Base-by-base conservation (phyloP, 768 basidiomycete genomes). In the Kwoniella heveanensis region DNA sequence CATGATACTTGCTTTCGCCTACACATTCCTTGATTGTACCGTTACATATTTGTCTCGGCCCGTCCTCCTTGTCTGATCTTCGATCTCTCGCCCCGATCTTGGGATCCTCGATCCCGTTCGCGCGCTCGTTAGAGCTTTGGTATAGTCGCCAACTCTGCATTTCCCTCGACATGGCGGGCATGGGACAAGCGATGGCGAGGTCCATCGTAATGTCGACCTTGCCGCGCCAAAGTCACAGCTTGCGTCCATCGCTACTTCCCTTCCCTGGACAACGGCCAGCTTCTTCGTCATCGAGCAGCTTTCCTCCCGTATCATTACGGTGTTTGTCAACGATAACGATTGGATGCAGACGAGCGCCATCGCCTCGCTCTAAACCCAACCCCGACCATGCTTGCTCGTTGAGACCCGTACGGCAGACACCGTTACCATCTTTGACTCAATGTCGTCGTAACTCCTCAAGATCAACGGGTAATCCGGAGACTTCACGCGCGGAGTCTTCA, bases 141-240 rank as follows among this genome's bases (percentile, higher is more conserved):
- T 32, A 32, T n/a, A n/a, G 7, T 36, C 32, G 32, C 32, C 32
- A 36, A 36, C 32, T 36, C 32, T 6, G 32, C 39, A 4, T 3
- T 3, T 19, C 17, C 15, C 19, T 44, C 39, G 39, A 44, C 39
- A 44, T 44, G 39, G 39, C 39, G 17, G 39, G 39, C 8, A 10
- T 44, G 17, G 66, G 57, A 32, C 57, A 64, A 27, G 57, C 56
- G 17, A 30, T 63, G 24, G 66, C 62, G 32, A 65, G 55, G 56
- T 64, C 62, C 9, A 30, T 64, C 36, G 62, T 57, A 44, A 44
- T 19, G 39, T 44, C 39, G 8, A 10, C 39, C 17, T 19, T 44
- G 39, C 39, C 39, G 39, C 39, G 39, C 39, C 39, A 32, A 32
- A 32, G 32, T 32, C 32, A 32, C 5, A 32, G 32, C 32, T 32